Evolutionary conservation across 352 stramenopile genomes (phyloP).

Genomic region (Phytopythium sindhum): DNA sequence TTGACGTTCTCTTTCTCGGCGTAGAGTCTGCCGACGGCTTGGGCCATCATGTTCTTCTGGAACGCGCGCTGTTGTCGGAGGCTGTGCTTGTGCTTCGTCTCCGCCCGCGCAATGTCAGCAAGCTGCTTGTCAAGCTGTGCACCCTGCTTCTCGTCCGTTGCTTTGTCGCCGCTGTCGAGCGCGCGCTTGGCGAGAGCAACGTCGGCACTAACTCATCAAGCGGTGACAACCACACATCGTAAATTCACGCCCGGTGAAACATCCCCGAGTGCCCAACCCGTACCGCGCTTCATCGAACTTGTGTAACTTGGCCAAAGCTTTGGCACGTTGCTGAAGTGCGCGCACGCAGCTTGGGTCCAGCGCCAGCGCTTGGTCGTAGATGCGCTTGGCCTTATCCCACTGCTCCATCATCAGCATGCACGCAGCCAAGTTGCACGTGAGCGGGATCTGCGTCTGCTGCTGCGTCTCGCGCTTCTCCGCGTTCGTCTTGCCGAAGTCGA

Average conservation of each 20-base stretch:
- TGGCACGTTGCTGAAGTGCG: slow-evolving; percentile 59
- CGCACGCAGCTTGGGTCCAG: slow-evolving; percentile 48
- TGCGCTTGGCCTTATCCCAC: slow-evolving; percentile 62
- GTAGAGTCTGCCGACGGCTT: slow-evolving; percentile 69
- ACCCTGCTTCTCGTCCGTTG: too few relatives aligned
- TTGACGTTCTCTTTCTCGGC: slow-evolving; percentile 51
- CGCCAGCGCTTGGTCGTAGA: slow-evolving; percentile 51
- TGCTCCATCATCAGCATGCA: slow-evolving; percentile 77
- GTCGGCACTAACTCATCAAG: slow-evolving; percentile 27
- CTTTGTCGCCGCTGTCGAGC: not conserved
- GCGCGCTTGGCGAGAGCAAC: slow-evolving; percentile 9
- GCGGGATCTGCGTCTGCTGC: slow-evolving; percentile 49
- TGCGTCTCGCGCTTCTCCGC: slow-evolving; percentile 42
- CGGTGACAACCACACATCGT: slow-evolving; percentile 7
- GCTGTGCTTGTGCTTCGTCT: slow-evolving; percentile 35
- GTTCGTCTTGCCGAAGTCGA: slow-evolving; percentile 49
- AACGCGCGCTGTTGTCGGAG: slow-evolving; percentile 45
- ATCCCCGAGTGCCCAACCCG: not conserved
- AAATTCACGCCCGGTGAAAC: not conserved
- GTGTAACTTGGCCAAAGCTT: slow-evolving; percentile 42
- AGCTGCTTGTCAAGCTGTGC: slow-evolving; percentile 39
- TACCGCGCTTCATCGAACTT: slow-evolving; percentile 65
- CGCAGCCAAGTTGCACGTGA: slow-evolving; percentile 77
- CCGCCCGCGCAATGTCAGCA: slow-evolving; percentile 43
- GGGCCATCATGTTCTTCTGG: slow-evolving; percentile 75